Percentiles rank a stretch among this genome's conserved stretches.
Conservation (phyloP, 768 basidiomycete genomes). For the Suillus hirtellus region DNA sequence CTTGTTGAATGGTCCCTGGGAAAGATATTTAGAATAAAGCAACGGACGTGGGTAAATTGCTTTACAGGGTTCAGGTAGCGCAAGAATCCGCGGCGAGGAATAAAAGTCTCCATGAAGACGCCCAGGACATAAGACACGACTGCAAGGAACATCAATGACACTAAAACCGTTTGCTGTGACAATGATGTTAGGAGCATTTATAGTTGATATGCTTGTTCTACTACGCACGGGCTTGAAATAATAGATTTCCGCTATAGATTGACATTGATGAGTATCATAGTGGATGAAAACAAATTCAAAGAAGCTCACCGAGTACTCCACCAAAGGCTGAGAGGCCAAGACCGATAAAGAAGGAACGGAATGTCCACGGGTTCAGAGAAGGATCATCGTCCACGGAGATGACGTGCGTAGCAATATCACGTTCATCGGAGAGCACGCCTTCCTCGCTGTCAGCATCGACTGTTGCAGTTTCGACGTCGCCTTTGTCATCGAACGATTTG, state of each 20-base stretch:
- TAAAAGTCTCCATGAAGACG: constrained; percentile 39
- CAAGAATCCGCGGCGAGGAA: constrained; percentile 42
- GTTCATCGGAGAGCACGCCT: constrained; percentile 40
- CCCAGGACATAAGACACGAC: constrained; percentile 48
- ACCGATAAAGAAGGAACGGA: constrained; percentile 48
- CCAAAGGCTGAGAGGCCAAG: constrained; percentile 48
- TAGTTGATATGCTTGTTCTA: background rate
- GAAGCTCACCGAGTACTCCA: constrained; percentile 42
- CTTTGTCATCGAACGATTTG: constrained; percentile 30
- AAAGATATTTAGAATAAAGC: constrained; percentile 5
- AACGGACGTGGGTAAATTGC: background rate
- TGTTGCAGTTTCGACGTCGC: constrained; percentile 34
- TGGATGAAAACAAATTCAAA: constrained; percentile 13
- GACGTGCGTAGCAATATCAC: constrained; percentile 44
- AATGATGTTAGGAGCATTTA: constrained; percentile 1
- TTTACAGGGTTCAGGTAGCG: constrained; percentile 50
- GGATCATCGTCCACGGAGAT: constrained; percentile 47
- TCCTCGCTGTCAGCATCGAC: constrained; percentile 27
- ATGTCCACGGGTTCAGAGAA: constrained; percentile 45
- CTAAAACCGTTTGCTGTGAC: constrained; percentile 46
- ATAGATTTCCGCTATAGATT: constrained; percentile 45
- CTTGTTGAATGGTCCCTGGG: constrained; percentile 50
- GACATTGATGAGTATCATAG: constrained; percentile 7
- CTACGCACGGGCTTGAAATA: constrained; percentile 52
- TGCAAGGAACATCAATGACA: constrained; percentile 52